Evolutionary conservation across 805 yeast genomes (phyloP).

Genomic region (Suhomyces emberorum): DNA sequence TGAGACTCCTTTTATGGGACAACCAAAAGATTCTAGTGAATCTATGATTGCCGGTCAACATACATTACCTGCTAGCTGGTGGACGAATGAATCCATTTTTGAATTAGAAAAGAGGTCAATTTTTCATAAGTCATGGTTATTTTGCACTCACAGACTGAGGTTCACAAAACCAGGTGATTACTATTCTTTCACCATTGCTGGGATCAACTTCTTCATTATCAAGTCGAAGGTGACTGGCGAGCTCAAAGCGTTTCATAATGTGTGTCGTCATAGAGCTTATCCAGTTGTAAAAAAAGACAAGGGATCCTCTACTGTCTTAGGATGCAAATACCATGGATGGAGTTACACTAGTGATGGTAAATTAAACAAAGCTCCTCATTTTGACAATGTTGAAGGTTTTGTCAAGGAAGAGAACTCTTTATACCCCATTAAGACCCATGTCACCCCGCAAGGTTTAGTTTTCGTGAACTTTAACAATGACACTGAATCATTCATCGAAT

Average conservation of each 20-base stretch:
- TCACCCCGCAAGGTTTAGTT: constrained; percentile 54
- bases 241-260: constrained; percentile 59
- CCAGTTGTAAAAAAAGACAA: constrained; percentile 58
- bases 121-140: constrained; percentile 56
- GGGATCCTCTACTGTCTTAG: constrained; percentile 56
- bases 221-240: constrained; percentile 45
- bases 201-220: constrained; percentile 54
- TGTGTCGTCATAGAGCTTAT: constrained; percentile 63
- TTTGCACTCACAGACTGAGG: constrained; percentile 49
- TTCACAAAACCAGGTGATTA: constrained; percentile 59
- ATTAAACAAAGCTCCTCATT: constrained; percentile 60
- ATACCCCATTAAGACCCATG: constrained; percentile 52
- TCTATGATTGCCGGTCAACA: constrained; percentile 28
- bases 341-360: constrained; percentile 59
- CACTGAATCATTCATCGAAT: constrained; percentile 42
- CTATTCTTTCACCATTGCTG: constrained; percentile 47
- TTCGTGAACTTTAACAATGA: constrained; percentile 51
- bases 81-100: constrained; percentile 57
- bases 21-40: constrained; percentile 15
- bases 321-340: constrained; percentile 67
- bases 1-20: no score
- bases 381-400: constrained; percentile 57
- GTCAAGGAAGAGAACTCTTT: constrained; percentile 53
- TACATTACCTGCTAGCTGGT: constrained; percentile 65
- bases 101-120: constrained; percentile 58